Conservation (phyloP, 2,329 filamentous ascomycete species). For the Colletotrichum tanaceti region DNA sequence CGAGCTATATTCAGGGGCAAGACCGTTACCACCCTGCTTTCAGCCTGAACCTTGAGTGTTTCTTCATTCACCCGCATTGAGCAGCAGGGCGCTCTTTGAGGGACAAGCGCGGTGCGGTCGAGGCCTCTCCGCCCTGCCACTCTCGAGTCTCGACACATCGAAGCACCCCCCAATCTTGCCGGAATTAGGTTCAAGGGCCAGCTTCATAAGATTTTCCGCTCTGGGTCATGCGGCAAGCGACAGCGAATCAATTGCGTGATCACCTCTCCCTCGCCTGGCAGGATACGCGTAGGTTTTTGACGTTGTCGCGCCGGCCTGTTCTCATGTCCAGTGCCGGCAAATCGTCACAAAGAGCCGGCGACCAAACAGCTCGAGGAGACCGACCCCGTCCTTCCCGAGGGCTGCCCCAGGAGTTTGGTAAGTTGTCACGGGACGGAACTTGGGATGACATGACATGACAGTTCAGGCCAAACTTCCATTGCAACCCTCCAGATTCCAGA, state of each 20-base stretch:
- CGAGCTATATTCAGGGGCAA: constrained; percentile 18
- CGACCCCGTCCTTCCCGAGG: no score
- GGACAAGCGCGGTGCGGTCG: constrained; percentile 3
- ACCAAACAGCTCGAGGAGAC: no score
- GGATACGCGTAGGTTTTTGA: neutral
- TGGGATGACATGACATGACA: no score
- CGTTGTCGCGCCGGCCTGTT: neutral
- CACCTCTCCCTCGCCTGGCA: no score
- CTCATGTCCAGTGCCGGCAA: neutral
- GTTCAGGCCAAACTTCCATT: no score
- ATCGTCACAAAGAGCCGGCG: neutral
- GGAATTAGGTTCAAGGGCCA: neutral
- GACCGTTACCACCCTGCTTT: constrained; percentile 13
- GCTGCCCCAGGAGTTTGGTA: no score
- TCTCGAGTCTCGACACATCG: neutral
- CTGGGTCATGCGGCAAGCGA: constrained; percentile 3
- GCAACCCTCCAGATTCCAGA: no score
- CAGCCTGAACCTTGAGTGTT: constrained; percentile 16
- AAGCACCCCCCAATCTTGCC: neutral
- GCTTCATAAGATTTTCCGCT: constrained; percentile 2
- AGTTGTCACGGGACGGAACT: no score
- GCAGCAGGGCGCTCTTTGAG: constrained; percentile 1
- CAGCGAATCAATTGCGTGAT: neutral
- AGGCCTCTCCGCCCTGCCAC: neutral
- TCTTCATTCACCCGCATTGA: constrained; percentile 15